Evolutionary conservation across 1,139 yeast species (phyloP), one percentile per base, ranked within the genome.

Genomic region (Tardiomyces blankii): DNA sequence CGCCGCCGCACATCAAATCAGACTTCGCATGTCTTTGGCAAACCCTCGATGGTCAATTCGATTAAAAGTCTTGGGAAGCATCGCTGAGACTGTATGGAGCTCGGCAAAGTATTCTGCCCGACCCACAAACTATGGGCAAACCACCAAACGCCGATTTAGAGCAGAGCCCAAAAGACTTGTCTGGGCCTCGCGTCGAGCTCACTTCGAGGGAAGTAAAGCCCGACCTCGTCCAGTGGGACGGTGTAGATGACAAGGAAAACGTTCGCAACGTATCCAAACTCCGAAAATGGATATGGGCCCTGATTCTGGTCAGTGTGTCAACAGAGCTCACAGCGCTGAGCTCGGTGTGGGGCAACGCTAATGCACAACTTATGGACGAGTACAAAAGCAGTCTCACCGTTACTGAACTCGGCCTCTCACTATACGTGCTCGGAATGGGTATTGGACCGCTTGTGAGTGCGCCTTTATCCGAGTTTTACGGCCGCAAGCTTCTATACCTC

Each of bases 361-460:
- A n/a, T 6, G 18, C 18, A 19, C 13, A 16, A 4, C 11, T 35
- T 4, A 9, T 9, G n/a, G 62, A 51, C 35, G 61, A 65, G 40
- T 81, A 62, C 57, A 72, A 72, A 46, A 74, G 81, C 41, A 76
- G 78, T 32, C 51, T 58, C 9, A 77, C 72, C 27, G 79, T 74
- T 2, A 77, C 78, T n/a, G 72, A 80, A 18, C 68, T 85, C 40
- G 82, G 84, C 45, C 72, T 84, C 18, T 77, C 93, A 0, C 68
- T 85, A 19, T 86, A 77, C 56, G 94, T 86, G 21, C 59, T 83
- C 41, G 95, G 95, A 21, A 84, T 84, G 62, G 94, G 93, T 1
- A 73, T 82, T 0, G 94, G 95, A 14, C 95, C 95, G 3, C 68
- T 82, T 38, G 55, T 83, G 39, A 84, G 86, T 79, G 95, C 93